A percentile compares a stretch with the other conserved stretches of the same genome.
Conservation (phyloP, 2,329 filamentous ascomycete genomes). For the Ophiocordyceps unilateralis region DNA sequence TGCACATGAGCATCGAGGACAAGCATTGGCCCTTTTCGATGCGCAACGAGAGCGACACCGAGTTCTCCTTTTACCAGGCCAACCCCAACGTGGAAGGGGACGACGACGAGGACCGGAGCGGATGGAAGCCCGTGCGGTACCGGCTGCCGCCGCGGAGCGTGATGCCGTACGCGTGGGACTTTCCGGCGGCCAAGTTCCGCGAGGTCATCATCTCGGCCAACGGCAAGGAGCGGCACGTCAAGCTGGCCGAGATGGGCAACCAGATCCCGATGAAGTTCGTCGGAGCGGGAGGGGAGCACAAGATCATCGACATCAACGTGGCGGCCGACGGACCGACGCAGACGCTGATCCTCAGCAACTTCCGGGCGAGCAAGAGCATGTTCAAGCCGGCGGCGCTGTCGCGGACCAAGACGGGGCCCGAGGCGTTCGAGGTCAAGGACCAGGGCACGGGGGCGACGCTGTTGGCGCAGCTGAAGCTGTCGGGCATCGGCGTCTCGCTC, state of each 20-base stretch:
- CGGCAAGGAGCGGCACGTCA: constrained; percentile 62
- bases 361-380: constrained; percentile 79
- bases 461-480: constrained; percentile 72
- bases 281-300: constrained; percentile 48
- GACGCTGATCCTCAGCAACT: constrained; percentile 85
- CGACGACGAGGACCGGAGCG: constrained; percentile 63
- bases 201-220: constrained; percentile 56
- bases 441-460: constrained; percentile 78
- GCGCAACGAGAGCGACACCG: constrained; percentile 92
- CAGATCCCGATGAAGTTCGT: constrained; percentile 85
- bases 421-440: constrained; percentile 79
- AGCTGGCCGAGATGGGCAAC: constrained; percentile 91
- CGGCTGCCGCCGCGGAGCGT: constrained; percentile 85
- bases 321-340: constrained; percentile 91
- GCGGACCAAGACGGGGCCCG: constrained; percentile 29
- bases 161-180: constrained; percentile 99
- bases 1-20: constrained; percentile 76
- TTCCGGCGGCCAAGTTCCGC: constrained; percentile 90
- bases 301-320: constrained; percentile 93
- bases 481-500: constrained; percentile 81
- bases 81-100: constrained; percentile 89
- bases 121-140: constrained; percentile 87
- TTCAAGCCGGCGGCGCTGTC: constrained; percentile 47
- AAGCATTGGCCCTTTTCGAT: constrained; percentile 98
- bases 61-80: constrained; percentile 92